These are phyloP conservation scores for Hypoxylon sp. DNA, from an alignment of 2,329 filamentous ascomycete species.

Conservation along the genomic window DNA sequence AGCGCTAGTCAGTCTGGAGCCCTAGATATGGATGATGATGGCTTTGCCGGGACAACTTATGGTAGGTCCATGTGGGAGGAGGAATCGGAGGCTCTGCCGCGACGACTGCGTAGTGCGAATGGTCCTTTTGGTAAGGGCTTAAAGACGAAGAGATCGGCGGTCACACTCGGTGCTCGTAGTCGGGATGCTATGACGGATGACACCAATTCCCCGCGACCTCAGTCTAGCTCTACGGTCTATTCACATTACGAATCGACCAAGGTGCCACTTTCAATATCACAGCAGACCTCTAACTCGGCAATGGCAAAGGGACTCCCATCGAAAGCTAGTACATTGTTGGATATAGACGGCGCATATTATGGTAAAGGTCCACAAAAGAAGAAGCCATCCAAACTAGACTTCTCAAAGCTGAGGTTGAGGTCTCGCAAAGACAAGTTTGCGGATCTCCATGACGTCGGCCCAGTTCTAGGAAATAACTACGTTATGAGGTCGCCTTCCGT, in stretches of 20 bases:
- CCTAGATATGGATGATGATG: slow-evolving; percentile 48
- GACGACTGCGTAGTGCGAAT: slow-evolving; percentile 49
- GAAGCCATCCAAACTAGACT: slow-evolving; percentile 65
- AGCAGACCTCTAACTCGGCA: slow-evolving; percentile 71
- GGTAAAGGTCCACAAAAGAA: slow-evolving; percentile 59
- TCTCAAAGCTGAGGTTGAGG: slow-evolving; percentile 61
- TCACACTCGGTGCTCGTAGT: slow-evolving; percentile 48
- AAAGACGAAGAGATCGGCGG: slow-evolving; percentile 48
- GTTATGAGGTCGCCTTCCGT: slow-evolving; percentile 61
- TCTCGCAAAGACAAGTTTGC: slow-evolving; percentile 55
- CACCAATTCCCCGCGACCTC: slow-evolving; percentile 63
- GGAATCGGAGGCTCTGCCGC: slow-evolving; percentile 64
- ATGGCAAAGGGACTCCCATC: slow-evolving; percentile 69
- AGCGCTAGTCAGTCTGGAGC: slow-evolving; percentile 54
- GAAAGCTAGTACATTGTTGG: slow-evolving; percentile 64
- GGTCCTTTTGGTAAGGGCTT: slow-evolving; percentile 39
- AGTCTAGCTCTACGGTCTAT: slow-evolving; percentile 69
- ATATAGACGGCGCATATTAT: slow-evolving; percentile 59
- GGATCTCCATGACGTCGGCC: slow-evolving; percentile 43
- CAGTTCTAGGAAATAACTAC: slow-evolving; percentile 57
- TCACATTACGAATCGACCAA: slow-evolving; percentile 72
- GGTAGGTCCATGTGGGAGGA: slow-evolving; percentile 60
- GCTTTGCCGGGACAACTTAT: slow-evolving; percentile 46
- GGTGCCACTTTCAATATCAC: slow-evolving; percentile 69
- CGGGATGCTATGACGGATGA: slow-evolving; percentile 58